A percentile compares a stretch with the other conserved stretches of the same genome.
Evolutionary conservation across 1,284 basidiomycete genomes (phyloP).

Genomic region (Xerocomus amazonicus): DNA sequence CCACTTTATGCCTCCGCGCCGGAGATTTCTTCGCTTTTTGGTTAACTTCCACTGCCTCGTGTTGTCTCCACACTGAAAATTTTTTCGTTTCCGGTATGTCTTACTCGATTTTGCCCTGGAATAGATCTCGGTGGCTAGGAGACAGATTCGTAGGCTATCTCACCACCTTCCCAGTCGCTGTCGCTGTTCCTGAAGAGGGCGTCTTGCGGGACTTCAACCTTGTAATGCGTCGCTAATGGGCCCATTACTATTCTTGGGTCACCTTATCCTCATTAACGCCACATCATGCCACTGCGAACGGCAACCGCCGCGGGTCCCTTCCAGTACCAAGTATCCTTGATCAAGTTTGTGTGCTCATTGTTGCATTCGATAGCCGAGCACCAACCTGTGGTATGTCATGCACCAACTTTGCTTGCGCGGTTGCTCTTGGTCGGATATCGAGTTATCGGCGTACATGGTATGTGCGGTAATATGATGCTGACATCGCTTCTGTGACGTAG

Average conservation of each 20-base stretch:
- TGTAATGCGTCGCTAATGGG: constrained; percentile 15
- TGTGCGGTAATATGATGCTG: neutral
- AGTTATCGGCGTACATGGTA: constrained; percentile 3
- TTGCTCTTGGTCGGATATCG: neutral
- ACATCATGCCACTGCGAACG: constrained; percentile 1
- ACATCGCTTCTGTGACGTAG: constrained; percentile 11
- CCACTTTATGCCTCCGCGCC: constrained; percentile 18
- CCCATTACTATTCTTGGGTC: constrained; percentile 16
- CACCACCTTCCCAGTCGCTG: neutral
- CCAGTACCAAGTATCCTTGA: constrained; percentile 7
- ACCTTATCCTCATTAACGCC: constrained; percentile 11
- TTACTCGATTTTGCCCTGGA: neutral
- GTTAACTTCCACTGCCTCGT: constrained; percentile 24
- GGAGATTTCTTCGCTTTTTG: constrained; percentile 18
- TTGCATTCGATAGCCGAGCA: neutral
- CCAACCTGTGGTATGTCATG: neutral
- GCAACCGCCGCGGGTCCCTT: neutral
- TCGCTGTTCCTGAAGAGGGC: constrained; percentile 10
- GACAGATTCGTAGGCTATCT: neutral
- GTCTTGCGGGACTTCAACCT: constrained; percentile 23
- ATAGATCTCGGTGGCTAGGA: neutral
- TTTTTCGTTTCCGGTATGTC: constrained; percentile 1
- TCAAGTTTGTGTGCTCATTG: constrained; percentile 3
- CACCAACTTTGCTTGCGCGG: neutral
- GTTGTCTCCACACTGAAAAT: constrained; percentile 8